Evolutionary conservation across 371 early-diverging fungal genomes (phyloP), one percentile per base, ranked within the genome.

Genomic region (Lichtheimia ramosa): DNA sequence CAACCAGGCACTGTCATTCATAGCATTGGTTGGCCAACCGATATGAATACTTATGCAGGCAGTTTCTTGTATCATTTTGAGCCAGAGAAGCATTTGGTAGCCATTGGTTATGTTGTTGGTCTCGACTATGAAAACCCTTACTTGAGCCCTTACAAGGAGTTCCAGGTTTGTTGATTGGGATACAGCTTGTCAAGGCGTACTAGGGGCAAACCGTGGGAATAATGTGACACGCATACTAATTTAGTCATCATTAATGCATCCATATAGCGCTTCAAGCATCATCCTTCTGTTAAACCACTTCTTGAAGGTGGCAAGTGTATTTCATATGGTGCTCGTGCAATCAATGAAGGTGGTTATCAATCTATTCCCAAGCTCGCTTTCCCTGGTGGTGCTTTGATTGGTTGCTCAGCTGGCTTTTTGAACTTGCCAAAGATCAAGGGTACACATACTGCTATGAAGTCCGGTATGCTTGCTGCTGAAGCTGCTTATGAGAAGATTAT

Each of bases 341-440:
- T 98, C 41, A 96, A 96, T 62, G 99, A 98, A 75, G 99, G 99
- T 54, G 99, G 99, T 3, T 79, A 81, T 53, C 93, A 94, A 77
- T 93, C 95, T 8, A 84, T 98, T 58, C 99, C 99, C 51, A 94
- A 96, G 79, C 76, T 98, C 25, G 82, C 81, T 39, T 95, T 98
- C 85, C 96, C 97, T 20, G 99, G 99, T 63, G 98, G 96, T 28
- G 97, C 97, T 18, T 79, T 98, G 62, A 90, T 98, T 64, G 99
- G 99, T 24, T 95, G 95, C 72, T 88, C 97, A 0, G 99, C 99
- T 51, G 98, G 99, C 3, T 96, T 97, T 77, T 61, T 98, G 68
- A 98, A 98, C 74, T 89, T 98, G 48, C 93, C 97, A 59, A 98
- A 98, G 80, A 96, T 98, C 70, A 98, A 98, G 82, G 99, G 99